phyloP scores from a whole-genome alignment of 805 yeast species.

The Zygotorulaspora sp. region DNA sequence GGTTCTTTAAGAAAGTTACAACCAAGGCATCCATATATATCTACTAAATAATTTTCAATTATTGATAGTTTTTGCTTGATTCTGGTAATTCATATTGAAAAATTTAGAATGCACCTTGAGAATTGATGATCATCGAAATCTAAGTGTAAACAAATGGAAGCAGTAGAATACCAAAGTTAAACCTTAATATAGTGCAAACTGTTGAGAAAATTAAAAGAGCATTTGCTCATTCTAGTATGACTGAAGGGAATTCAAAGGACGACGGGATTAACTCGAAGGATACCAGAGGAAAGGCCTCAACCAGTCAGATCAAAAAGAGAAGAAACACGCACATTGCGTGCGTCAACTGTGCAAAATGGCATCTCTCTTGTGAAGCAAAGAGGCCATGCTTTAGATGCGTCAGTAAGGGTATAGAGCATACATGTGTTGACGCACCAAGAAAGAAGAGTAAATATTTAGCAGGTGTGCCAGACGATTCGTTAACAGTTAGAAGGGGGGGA shows the following conservation, averaged over 20 bases:
- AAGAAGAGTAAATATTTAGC: constrained; percentile 76
- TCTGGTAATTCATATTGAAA: too few species aligned
- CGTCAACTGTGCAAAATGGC: constrained; percentile 83
- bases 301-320: constrained; percentile 9
- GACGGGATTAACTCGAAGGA: neutral
- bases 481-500: constrained; percentile 15
- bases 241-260: constrained; percentile 1
- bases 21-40: too few species aligned
- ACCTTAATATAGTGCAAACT: too few species aligned
- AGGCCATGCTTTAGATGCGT: constrained; percentile 83
- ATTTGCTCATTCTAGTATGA: constrained; percentile 1
- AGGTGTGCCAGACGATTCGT: constrained; percentile 45
- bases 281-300: neutral
- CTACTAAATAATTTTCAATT: too few species aligned
- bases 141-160: neutral
- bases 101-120: neutral
- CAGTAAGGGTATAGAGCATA: constrained; percentile 55
- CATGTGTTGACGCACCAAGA: constrained; percentile 87
- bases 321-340: constrained; percentile 82
- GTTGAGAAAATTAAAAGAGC: too few species aligned
- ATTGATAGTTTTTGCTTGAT: too few species aligned
- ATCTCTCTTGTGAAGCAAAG: constrained; percentile 80
- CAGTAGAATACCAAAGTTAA: neutral
- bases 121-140: neutral
- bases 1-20: too few species aligned